phyloP scores from a whole-genome alignment of 2,329 filamentous ascomycete species.

The Fusarium illudens region DNA sequence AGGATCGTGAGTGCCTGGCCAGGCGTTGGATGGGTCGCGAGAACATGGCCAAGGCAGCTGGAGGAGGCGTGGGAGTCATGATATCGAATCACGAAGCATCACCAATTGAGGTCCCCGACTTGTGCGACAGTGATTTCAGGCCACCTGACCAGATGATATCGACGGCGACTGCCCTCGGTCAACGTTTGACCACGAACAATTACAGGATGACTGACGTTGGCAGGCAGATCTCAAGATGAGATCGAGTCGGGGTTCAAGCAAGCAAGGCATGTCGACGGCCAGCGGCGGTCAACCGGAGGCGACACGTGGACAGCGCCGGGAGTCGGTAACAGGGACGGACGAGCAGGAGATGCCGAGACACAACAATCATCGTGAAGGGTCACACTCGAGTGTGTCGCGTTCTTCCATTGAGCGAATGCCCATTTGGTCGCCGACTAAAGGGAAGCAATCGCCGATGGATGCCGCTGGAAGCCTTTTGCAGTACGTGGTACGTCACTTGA shows the following conservation, averaged over 20 bases:
- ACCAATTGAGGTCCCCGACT: not conserved
- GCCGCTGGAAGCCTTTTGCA: constrained; percentile 22
- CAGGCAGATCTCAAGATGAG: constrained; percentile 3
- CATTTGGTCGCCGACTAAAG: constrained; percentile 21
- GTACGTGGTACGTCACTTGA: constrained; percentile 30
- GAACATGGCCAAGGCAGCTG: constrained; percentile 20
- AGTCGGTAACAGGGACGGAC: not conserved
- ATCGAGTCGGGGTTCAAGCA: constrained; percentile 10
- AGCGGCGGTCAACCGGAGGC: constrained; percentile 23
- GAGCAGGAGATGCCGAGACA: constrained; percentile 31
- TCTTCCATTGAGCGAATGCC: not conserved
- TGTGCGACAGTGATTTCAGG: not conserved
- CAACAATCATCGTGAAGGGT: constrained; percentile 25
- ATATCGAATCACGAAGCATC: constrained; percentile 16
- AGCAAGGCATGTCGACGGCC: constrained; percentile 7
- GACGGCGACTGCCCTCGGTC: not conserved
- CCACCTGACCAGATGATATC: not conserved
- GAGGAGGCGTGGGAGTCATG: not conserved
- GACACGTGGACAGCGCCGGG: constrained; percentile 24
- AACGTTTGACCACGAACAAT: not conserved
- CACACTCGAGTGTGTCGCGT: constrained; percentile 1
- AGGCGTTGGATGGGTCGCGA: constrained; percentile 25
- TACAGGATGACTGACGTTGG: constrained; percentile 29
- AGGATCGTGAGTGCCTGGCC: constrained; percentile 15
- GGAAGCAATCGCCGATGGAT: constrained; percentile 31